phyloP scores from a whole-genome alignment of 2,329 filamentous ascomycete species.

The Colletotrichum tropicale region DNA sequence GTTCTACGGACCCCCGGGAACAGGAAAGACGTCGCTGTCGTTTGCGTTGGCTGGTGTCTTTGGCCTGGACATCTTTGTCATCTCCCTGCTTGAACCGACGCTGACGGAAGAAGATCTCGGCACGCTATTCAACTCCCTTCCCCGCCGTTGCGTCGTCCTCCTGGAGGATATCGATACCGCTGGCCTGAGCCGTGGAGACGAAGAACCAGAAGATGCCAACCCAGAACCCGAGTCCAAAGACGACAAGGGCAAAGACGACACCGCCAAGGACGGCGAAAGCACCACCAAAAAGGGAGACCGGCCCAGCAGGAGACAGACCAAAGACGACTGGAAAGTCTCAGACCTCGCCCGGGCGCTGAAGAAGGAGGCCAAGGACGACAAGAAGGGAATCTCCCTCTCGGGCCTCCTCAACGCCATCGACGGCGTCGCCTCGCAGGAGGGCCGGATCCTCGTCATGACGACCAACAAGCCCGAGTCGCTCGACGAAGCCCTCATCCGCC shows the following conservation, averaged over 20 bases:
- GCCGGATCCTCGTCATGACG: conserved; percentile 81
- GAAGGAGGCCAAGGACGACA: conserved; percentile 38
- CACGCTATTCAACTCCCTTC: conserved; percentile 63
- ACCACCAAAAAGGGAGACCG: conserved; percentile 22
- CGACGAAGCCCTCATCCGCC: conserved; percentile 75
- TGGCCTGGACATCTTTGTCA: conserved; percentile 69
- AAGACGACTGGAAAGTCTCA: conserved; percentile 38
- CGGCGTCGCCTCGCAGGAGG: conserved; percentile 80
- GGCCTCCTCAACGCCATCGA: conserved; percentile 85
- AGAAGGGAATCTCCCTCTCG: conserved; percentile 71
- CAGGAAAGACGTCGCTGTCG: conserved; percentile 73
- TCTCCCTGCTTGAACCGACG: conserved; percentile 59
- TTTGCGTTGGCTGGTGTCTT: conserved; percentile 71
- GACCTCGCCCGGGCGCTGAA: conserved; percentile 49
- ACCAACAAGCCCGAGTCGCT: conserved; percentile 78
- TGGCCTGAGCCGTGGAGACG: conserved; percentile 52
- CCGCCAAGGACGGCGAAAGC: conserved; percentile 16
- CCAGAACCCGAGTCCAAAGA: background rate
- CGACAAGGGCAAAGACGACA: conserved; percentile 18
- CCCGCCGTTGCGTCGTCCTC: conserved; percentile 67
- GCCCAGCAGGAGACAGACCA: conserved; percentile 15
- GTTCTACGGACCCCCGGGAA: conserved; percentile 77
- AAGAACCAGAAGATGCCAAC: conserved; percentile 27
- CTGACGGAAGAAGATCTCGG: conserved; percentile 67
- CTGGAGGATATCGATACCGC: conserved; percentile 75